Conservation (phyloP, 257 asterid genomes). For the Misopates orontium region DNA sequence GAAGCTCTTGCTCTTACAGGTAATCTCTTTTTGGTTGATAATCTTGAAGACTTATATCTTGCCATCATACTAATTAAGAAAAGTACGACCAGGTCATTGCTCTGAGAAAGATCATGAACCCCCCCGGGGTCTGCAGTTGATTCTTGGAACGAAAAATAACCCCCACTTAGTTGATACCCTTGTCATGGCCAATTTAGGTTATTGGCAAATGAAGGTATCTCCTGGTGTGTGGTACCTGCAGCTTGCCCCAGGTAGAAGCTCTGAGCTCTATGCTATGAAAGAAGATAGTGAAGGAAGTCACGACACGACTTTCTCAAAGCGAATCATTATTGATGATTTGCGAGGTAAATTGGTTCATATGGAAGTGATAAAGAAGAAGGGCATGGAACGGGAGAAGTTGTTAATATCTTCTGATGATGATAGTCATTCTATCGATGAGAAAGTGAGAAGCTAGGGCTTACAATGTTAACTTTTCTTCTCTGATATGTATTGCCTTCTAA, state of each 20-base stretch:
- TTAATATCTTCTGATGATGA: constrained; percentile 70
- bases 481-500: constrained; percentile 13
- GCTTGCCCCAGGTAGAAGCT: constrained; percentile 97
- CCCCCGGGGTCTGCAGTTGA: constrained; percentile 95
- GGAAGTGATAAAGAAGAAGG: constrained; percentile 90
- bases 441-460: constrained; percentile 37
- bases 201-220: constrained; percentile 97
- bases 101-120: constrained; percentile 96
- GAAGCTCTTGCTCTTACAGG: constrained; percentile 99
- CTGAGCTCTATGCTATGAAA: constrained; percentile 83
- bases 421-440: constrained; percentile 40
- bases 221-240: constrained; percentile 98
- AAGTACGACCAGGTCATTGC: constrained; percentile 76
- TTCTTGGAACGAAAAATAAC: constrained; percentile 81
- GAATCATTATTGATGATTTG: constrained; percentile 77
- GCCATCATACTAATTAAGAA: not conserved
- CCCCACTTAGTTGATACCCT: constrained; percentile 97
- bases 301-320: constrained; percentile 56
- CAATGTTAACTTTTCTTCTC: not conserved
- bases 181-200: constrained; percentile 99
- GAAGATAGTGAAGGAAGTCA: constrained; percentile 63
- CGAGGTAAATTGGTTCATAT: constrained; percentile 84
- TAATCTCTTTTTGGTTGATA: constrained; percentile 21
- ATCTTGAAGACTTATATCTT: not conserved
- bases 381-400: constrained; percentile 81